Base-by-base conservation (phyloP, 1,284 basidiomycete genomes). In the Leccinum pallidistipes region DNA sequence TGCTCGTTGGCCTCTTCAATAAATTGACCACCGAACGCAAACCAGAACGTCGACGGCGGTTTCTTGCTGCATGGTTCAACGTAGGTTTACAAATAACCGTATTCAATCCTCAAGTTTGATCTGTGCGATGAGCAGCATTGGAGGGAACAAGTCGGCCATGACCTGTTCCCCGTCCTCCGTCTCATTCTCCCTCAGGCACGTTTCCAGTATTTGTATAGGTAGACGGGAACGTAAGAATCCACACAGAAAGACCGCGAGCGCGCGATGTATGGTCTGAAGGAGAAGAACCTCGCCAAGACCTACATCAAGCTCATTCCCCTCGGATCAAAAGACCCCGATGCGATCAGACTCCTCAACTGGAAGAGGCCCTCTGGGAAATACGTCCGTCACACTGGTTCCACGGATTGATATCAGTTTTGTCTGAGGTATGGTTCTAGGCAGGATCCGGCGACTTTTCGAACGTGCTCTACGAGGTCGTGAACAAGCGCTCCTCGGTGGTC, bases 261-360 rank as follows among this genome's bases (percentile, higher is more conserved):
- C 56, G 84, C 92, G 0, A 88, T 94, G 0, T 98, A 97, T 75
- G 92, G 92, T 9, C 75, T 97, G 65, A 97, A 97, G 74, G 96
- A 98, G 78, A 90, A 91, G 75, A 91, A 91, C 69, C 79, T 98
- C 2, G 94, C 94, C 3, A 95, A 94, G 75, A 87, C 86, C 10
- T 96, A 95, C 72, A 93, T 95, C 76, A 90, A 91, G 64, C 82
- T 95, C 0, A 90, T 98, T 45, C 92, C 92, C 0, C 79, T 98
- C 1, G 86, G 89, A 55, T 83, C 78, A 70, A 86, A 87, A 70
- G 90, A 91, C 60, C 87, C 87, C 2, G 91, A 94, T 66, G 90
- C 94, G 0, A 82, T 90, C 57, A 84, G 90, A 34, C 77, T 98
- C 52, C 77, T 91, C 55, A 90, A 96, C 67, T 97, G 95, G 95